A percentile compares a stretch with the other conserved stretches of the same genome.
Conservation (phyloP, 495 filamentous ascomycete genomes). For the Penicillium herquei region DNA sequence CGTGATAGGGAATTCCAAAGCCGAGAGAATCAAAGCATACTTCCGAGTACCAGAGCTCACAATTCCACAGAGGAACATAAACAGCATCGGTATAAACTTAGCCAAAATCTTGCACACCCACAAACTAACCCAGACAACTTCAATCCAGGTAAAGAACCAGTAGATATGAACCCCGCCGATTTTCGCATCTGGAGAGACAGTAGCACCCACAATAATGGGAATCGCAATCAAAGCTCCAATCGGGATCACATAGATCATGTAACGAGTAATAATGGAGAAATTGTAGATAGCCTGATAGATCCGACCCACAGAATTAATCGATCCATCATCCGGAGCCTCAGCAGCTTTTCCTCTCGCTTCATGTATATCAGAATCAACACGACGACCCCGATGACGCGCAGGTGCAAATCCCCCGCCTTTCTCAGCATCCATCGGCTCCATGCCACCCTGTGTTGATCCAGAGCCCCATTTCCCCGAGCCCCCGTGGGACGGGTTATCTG, state of each 20-base stretch:
- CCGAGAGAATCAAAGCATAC: slow-evolving; percentile 78
- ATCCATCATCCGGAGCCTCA: slow-evolving; percentile 55
- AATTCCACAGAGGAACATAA: slow-evolving; percentile 85
- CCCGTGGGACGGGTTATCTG: slow-evolving; percentile 41
- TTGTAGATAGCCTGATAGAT: slow-evolving; percentile 82
- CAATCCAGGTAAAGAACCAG: slow-evolving; percentile 88
- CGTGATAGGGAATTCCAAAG: slow-evolving; percentile 80
- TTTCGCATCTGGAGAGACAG: slow-evolving; percentile 44
- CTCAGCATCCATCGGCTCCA: slow-evolving; percentile 28
- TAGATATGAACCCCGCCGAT: slow-evolving; percentile 68
- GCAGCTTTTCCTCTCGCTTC: slow-evolving; percentile 40
- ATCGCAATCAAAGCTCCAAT: slow-evolving; percentile 71
- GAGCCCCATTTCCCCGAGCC: slow-evolving; percentile 41
- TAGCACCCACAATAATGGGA: slow-evolving; percentile 76
- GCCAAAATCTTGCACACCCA: slow-evolving; percentile 86
- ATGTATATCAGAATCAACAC: slow-evolving; percentile 44
- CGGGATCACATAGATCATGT: slow-evolving; percentile 84
- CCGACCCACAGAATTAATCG: slow-evolving; percentile 78
- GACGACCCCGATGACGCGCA: slow-evolving; percentile 39
- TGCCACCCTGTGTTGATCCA: slow-evolving; percentile 23
- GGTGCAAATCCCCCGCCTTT: slow-evolving; percentile 45
- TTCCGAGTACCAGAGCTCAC: slow-evolving; percentile 90
- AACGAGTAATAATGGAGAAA: slow-evolving; percentile 83
- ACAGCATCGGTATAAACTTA: slow-evolving; percentile 72
- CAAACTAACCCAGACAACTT: slow-evolving; percentile 82